Conservation (phyloP, 192 early-diverging fungal species). For the Entomortierella beljakovae region DNA sequence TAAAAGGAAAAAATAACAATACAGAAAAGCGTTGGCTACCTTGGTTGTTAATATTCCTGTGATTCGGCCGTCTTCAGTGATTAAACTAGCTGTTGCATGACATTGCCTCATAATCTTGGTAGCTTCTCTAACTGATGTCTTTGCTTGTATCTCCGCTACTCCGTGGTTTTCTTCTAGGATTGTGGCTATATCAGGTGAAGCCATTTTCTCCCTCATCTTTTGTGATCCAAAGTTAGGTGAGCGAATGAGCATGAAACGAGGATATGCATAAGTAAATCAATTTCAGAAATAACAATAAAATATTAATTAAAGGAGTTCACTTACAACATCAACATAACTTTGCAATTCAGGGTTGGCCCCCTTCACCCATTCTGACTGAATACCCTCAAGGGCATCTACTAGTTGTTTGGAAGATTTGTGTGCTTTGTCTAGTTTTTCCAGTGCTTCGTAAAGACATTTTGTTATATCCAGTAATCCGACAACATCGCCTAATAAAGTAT, state of each 20-base stretch:
- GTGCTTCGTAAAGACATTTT: conserved; percentile 82
- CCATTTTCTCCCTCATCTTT: conserved; percentile 80
- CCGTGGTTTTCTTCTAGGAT: conserved; percentile 71
- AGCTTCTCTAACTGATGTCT: conserved; percentile 72
- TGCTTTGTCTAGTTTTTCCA: conserved; percentile 83
- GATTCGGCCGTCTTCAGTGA: conserved; percentile 72
- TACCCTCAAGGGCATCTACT: conserved; percentile 79
- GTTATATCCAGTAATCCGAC: conserved; percentile 84
- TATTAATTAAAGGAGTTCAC: background rate
- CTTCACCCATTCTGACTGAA: conserved; percentile 78
- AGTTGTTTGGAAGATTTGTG: conserved; percentile 79
- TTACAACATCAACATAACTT: conserved; percentile 35
- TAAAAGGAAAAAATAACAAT: background rate
- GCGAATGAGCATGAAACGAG: background rate
- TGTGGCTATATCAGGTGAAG: conserved; percentile 85
- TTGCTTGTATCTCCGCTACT: conserved; percentile 67
- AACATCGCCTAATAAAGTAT: conserved; percentile 69
- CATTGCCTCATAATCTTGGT: conserved; percentile 73
- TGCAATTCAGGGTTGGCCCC: conserved; percentile 58
- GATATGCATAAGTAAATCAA: background rate
- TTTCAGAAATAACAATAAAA: no score
- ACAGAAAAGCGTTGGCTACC: conserved; percentile 2
- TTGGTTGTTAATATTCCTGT: conserved; percentile 77
- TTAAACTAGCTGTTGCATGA: conserved; percentile 76
- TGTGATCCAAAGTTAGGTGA: conserved; percentile 54